Evolutionary conservation across 2,329 filamentous ascomycete species (phyloP), one percentile per base, ranked within the genome.

Genomic region (Hymenoscyphus fraxineus): DNA sequence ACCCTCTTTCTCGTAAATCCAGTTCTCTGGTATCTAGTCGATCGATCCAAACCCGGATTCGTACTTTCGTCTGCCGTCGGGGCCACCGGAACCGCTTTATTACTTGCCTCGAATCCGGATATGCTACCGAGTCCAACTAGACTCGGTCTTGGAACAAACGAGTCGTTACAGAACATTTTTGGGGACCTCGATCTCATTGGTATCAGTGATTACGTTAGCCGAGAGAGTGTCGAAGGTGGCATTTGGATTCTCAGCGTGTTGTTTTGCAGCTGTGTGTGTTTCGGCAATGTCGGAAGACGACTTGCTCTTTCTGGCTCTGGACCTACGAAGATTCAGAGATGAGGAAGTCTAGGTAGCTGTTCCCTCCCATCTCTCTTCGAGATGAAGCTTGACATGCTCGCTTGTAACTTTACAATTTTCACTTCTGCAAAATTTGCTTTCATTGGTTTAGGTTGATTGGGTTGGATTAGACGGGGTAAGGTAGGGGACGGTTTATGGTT

Each of bases 181-280:
- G 65, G 57, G 51, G 58, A 63, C 60, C 51, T 65, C 4, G 58
- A 63, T 10, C 16, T 62, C 2, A 65, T 65, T 58, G 63, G 63
- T 56, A 65, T 82, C 67, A 86, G 80, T 68, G 85, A 83, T 57
- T 80, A 85, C 65, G 84, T 83, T 64, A 85, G 80, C 61, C 83
- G 86, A 60, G 85, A 91, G 70, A 86, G 81, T 6, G 76, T 93
- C 1, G 91, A 90, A 64, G 84, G 90, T 19, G 88, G 88, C 13
- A 91, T 93, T 4, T 99, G 95, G 94, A 89, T 97, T 73, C 83
- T 94, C 31, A 97, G 92, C 73, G 93, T 98, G 32, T 79, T 99
- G 60, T 99, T 97, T 76, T 97, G 95, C 78, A 96, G 92, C 73
- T 93, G 92, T 71, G 86, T 98, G 10, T 97, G 93, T 78, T 97